Base-by-base conservation (phyloP, 83 land plant genomes). In the Diphasiastrum complanatum region DNA sequence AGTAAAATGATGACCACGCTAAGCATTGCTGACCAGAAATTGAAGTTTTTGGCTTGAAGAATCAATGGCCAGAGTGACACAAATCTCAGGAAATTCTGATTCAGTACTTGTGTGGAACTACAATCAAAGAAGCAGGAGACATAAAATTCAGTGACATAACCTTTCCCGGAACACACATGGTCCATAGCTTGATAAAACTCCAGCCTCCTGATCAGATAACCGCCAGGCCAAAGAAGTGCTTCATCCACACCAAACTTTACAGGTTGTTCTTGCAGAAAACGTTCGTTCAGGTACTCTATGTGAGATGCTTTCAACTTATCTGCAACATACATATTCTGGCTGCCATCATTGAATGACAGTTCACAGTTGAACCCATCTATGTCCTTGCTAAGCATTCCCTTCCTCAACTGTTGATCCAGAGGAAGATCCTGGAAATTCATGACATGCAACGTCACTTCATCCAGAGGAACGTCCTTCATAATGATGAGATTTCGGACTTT, bases 71-170 rank as follows among this genome's bases (percentile, higher is more conserved):
- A 58, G 40, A 58, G 35, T 4, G 61, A 58, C 16, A 30, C 24
- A 58, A 58, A 58, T 38, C 61, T n/a, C 1, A 58, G 14, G 20
- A 58, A 58, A 24, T 58, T 58, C 40, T 58, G 61, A 45, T 58
- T 58, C 61, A 58, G n/a, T 23, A 58, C 11, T 23, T 58, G 20
- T 18, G 10, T 37, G 18, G 47, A 0, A 8, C 40, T 32, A 25
- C 26, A 58, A 37, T 58, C 61, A 4, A 58, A 58, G 47, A 58
- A 58, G 10, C 61, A 58, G 25, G 22, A 34, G 0, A 2, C 22
- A 10, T 8, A 12, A 12, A 38, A 5, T 0, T 35, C 0, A 11
- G 25, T 10, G 35, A 6, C 45, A 25, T 58, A 58, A 6, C 61
- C 61, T 24, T 34, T 34, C 19, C 61, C 61, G 12, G 35, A 11